Base-by-base conservation (phyloP, 2,329 filamentous ascomycete species). In the Xylariaceae sp. region DNA sequence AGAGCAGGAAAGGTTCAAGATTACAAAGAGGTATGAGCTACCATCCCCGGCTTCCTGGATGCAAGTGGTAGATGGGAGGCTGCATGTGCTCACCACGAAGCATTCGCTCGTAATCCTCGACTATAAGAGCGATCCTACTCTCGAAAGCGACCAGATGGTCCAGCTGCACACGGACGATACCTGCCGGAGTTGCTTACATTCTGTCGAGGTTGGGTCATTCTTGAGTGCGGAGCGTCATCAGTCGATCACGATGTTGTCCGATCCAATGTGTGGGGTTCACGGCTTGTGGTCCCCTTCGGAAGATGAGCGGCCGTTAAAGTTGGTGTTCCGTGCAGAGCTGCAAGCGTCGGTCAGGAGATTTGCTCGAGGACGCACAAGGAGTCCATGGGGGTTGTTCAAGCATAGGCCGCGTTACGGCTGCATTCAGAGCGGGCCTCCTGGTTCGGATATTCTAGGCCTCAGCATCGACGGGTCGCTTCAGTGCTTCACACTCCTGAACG, bases 391-490 rank as follows among this genome's bases (percentile, higher is more conserved):
- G 41, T 63, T 72, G 40, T 64, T 70, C 43, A 64, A 70, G 56
- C 65, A 70, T 44, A 40, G 52, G 10, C 69, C 70, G 18, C 74
- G 70, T 12, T 83, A 77, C 60, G 79, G 78, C 7, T 70, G 71
- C 5, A 61, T 83, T 3, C 68, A 73, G 3, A 79, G 72, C 60
- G 76, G 75, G 1, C 59, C 69, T 2, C 77, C 80, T 43, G 77
- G 74, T 6, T 73, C 76, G 3, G 82, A 86, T 57, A 74, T 86
- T 54, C 70, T 93, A 32, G 90, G 89, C 1, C 77, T 88, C 6
- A 83, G 83, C 6, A 79, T 91, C 32, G 85, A 90, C 65, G 90
- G 90, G 1, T 85, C 87, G 0, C 66, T 93, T 20, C 84, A 84
- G 59, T 83, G 89, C 53, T 88, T 97, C 64, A 82, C 82, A 1